phyloP scores from a whole-genome alignment of 164 flowering plant species.

The Vitis riparia region DNA sequence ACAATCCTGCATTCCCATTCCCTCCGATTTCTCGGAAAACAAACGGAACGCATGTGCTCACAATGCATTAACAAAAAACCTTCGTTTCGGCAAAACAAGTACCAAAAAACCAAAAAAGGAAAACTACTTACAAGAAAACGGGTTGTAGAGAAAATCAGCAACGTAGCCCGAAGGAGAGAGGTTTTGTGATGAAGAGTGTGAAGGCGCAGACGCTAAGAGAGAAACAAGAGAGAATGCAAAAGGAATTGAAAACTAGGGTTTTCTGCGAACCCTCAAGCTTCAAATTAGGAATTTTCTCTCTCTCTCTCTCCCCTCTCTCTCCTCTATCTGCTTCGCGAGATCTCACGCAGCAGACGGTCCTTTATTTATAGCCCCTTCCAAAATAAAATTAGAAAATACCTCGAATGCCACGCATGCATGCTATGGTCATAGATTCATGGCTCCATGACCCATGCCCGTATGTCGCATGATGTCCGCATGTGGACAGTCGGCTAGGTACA shows the following conservation, averaged over 20 bases:
- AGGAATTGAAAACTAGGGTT: conserved; percentile 6
- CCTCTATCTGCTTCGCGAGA: not conserved
- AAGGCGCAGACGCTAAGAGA: conserved; percentile 1
- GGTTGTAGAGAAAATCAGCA: too few relatives aligned
- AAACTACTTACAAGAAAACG: too few relatives aligned
- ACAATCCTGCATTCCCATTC: not conserved
- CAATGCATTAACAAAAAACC: not conserved
- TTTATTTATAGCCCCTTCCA: too few relatives aligned
- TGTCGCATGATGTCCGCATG: too few relatives aligned
- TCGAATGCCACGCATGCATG: conserved; percentile 1
- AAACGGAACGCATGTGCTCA: not conserved
- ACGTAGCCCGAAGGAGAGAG: not conserved
- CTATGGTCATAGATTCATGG: too few relatives aligned
- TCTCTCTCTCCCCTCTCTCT: conserved; percentile 9
- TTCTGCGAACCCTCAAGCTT: conserved; percentile 11
- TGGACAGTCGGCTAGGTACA: conserved; percentile 12
- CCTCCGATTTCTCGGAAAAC: not conserved
- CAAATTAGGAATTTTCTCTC: not conserved
- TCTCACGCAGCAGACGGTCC: not conserved
- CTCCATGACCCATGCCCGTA: too few relatives aligned
- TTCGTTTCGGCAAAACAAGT: not conserved
- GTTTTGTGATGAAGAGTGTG: not conserved
- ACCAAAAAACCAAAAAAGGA: not conserved
- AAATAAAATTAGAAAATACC: too few relatives aligned
- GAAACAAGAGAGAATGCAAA: not conserved